Percentiles rank a stretch among this genome's conserved stretches.
These are phyloP conservation scores for Serendipita sp. DNA, from an alignment of 768 basidiomycete species.

Conservation along the genomic window DNA sequence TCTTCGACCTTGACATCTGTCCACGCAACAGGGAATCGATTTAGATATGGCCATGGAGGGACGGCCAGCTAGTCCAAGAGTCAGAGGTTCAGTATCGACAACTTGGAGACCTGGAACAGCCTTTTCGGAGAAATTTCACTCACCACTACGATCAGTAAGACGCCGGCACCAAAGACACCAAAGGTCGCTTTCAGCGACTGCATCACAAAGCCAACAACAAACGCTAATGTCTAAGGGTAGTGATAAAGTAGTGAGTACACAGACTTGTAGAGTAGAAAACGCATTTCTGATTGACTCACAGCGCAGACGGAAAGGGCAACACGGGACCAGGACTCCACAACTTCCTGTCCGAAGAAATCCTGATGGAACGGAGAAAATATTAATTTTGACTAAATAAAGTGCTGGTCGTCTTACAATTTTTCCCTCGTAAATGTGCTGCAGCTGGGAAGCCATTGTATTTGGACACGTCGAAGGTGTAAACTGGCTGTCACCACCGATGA, in stretches of 20 bases:
- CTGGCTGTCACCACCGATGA: too few species aligned
- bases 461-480: too few species aligned
- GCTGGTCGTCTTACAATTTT: not conserved
- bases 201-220: not conserved
- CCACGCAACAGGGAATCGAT: slow-evolving; percentile 3
- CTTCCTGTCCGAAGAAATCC: not conserved
- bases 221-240: not conserved
- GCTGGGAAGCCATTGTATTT: not conserved
- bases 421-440: not conserved
- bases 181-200: not conserved
- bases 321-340: not conserved
- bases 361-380: not conserved
- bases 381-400: not conserved
- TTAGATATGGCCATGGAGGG: slow-evolving; percentile 1
- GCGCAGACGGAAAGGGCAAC: not conserved
- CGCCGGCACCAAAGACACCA: not conserved
- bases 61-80: not conserved
- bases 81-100: not conserved
- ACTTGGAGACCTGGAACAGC: not conserved
- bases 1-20: not conserved
- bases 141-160: not conserved
- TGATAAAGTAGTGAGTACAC: not conserved
- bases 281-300: not conserved
- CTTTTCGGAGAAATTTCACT: not conserved
- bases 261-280: too few species aligned